Evolutionary conservation across 495 filamentous ascomycete species (phyloP), one percentile per base, ranked within the genome.

Genomic region (Xylaria nigripes): DNA sequence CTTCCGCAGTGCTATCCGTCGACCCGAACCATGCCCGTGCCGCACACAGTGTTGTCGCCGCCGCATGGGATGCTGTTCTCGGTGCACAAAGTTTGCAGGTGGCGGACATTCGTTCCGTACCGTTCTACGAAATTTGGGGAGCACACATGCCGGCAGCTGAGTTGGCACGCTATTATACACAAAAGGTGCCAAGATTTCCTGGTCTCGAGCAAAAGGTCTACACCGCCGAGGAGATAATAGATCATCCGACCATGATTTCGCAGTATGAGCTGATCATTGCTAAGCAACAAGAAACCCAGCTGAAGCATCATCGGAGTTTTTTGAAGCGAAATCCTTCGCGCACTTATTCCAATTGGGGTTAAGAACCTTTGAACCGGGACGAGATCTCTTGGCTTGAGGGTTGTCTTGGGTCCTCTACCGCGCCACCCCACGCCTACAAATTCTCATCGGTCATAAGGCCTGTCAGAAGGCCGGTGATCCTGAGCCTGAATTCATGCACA

Each of bases 121-220:
- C 73, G 0, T 77, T 77, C 48, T 77, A 68, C 48, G 74, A 77
- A 40, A 70, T 76, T 10, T 77, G 73, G 72, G 74, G 74, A 9
- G 70, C 72, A 2, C 58, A 75, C 13, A 63, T 76, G 45, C 71
- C 74, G 0, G 74, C 74, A 2, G 66, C 71, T 6, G 73, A 75
- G 58, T 60, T 77, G 22, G 68, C 72, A 29, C 60, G 62, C 9
- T 71, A 70, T 50, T 66, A 75, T 16, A 75, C 68, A 44, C 64
- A 67, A 16, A 72, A 71, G 40, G 57, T 76, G 21, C 56, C 65
- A 10, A 55, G 58, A 44, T 27, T 49, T 23, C 44, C 59, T 0
- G 61, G 56, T 16, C 49, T 65, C 22, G 59, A 54, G 18, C 53
- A 29, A 15, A 48, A 51, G 2, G 48, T 50, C 16, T 63, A 74